These are phyloP conservation scores for Colletotrichum cuscutae DNA, from an alignment of 2,329 filamentous ascomycete genomes.

Conservation along the genomic window DNA sequence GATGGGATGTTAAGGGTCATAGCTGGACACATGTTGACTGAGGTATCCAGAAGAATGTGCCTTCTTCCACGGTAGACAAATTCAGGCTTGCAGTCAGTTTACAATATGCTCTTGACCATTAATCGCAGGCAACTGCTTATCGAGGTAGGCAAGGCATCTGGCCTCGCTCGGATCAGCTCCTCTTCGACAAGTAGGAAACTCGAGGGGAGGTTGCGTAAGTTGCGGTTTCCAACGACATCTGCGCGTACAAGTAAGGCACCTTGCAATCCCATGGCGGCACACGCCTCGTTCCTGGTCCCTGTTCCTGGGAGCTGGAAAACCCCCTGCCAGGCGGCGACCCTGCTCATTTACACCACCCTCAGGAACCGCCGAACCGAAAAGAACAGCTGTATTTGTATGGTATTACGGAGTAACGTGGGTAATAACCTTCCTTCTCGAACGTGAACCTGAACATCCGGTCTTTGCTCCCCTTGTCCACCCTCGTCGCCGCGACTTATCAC, in stretches of 20 bases:
- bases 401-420: background rate
- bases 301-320: background rate
- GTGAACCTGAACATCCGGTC: conserved; percentile 21
- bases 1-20: background rate
- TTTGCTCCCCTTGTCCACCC: conserved; percentile 20
- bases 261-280: conserved; percentile 23
- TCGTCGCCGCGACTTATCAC: conserved; percentile 9
- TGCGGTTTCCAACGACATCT: background rate
- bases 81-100: no score
- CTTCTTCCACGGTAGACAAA: background rate
- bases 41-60: background rate
- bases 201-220: background rate
- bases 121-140: background rate
- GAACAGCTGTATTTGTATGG: background rate
- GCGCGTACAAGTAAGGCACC: background rate
- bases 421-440: conserved; percentile 24
- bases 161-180: background rate
- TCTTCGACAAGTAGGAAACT: background rate
- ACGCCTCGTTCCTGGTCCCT: conserved; percentile 18
- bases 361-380: background rate
- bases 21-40: background rate
- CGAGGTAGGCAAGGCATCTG: background rate
- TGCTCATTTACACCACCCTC: background rate
- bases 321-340: background rate
- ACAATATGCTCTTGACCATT: background rate